phyloP scores from a whole-genome alignment of 2,329 filamentous ascomycete genomes.

The Talaromyces sp. region DNA sequence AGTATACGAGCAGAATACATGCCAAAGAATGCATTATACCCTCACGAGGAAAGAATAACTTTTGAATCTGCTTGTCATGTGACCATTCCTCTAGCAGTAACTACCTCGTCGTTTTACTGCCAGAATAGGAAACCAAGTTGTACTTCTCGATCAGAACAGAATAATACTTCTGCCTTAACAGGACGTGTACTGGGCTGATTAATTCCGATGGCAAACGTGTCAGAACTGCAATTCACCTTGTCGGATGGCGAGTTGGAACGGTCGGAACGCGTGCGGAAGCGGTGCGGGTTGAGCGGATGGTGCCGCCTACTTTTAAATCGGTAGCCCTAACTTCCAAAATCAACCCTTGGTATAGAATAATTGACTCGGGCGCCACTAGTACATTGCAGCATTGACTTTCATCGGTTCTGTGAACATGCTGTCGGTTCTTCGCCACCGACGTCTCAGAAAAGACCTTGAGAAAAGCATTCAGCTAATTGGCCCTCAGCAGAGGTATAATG shows the following conservation, averaged over 20 bases:
- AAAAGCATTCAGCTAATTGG: background rate
- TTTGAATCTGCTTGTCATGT: background rate
- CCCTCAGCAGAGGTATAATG: background rate
- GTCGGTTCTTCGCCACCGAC: conserved; percentile 1
- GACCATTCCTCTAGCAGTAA: background rate
- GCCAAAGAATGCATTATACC: background rate
- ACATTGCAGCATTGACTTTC: background rate
- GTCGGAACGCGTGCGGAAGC: background rate
- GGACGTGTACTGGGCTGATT: too few species aligned
- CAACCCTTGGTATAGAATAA: background rate
- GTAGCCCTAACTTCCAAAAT: background rate
- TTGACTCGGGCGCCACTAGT: background rate
- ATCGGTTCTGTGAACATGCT: background rate
- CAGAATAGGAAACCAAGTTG: background rate
- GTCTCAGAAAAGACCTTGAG: conserved; percentile 1
- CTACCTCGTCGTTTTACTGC: background rate
- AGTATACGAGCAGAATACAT: background rate
- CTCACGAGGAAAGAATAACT: background rate
- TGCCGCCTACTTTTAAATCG: background rate
- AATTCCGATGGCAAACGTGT: background rate
- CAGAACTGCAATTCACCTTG: background rate
- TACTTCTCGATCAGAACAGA: too few species aligned
- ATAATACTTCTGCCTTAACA: too few species aligned
- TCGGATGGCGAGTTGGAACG: background rate
- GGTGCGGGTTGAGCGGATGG: background rate